Evolutionary conservation across 2,329 filamentous ascomycete genomes (phyloP), one percentile per base, ranked within the genome.

Genomic region (Aspergillus novofumigatus): DNA sequence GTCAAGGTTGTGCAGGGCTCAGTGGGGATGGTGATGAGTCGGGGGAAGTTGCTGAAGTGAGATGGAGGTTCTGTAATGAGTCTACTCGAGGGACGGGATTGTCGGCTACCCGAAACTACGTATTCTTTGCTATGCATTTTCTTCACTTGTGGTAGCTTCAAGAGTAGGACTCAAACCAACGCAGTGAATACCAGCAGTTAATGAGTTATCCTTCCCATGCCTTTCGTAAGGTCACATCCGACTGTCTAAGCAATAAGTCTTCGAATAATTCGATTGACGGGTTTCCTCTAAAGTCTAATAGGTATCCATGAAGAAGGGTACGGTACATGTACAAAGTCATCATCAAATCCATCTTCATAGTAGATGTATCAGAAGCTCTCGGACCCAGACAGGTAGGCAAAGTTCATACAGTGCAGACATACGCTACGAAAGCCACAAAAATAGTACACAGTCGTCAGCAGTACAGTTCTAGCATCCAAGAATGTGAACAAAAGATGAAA

Each of bases 1-100:
- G 79, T 80, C 51, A 78, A 82, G 54, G 76, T 85, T 57, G 67
- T 87, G 32, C 77, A 83, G 41, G 85, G 84, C 0, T 75, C 69
- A 55, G 81, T 86, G 23, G 78, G 78, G 60, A 78, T 79, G 53
- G 77, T 81, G 25, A 74, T 83, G 72, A 71, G 67, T 56, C 62
- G 69, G 35, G 56, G 56, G 25, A 58, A 49, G 45, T 57, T 38
- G 41, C 29, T 25, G 26, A 41, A 52, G 51, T 48, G 49, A 49
- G 32, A 7, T 38, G 14, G 11, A 38, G 14, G 5, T 17, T 38
- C 3, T 38, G 32, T 38, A 38, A 17, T 17, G 32, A 17, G 32
- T 6, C 14, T 17, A 38, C 32, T 7, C 14, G 17, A 5, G 5
- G 14, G 14, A 7, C 2, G 5, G 14, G 7, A 38, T 17, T 38